A percentile compares a stretch with the other conserved stretches of the same genome.
These are phyloP conservation scores for Cytospora piceae DNA, from an alignment of 2,329 filamentous ascomycete genomes.

Conservation along the genomic window DNA sequence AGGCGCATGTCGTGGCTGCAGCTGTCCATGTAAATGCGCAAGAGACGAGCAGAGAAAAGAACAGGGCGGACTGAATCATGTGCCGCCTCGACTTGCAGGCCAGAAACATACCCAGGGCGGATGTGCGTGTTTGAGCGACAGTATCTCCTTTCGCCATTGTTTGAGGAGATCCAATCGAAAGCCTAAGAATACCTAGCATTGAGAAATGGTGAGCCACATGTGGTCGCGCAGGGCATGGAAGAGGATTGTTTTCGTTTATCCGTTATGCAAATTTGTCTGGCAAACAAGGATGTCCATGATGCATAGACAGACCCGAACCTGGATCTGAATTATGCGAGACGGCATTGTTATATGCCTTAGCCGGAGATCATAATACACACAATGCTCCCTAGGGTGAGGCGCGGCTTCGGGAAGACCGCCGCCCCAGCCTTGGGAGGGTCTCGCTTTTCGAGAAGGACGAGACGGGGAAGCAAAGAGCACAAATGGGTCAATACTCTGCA, in stretches of 20 bases:
- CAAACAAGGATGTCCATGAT: slow-evolving; percentile 10
- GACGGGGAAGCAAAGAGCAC: slow-evolving; percentile 15
- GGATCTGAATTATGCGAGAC: slow-evolving; percentile 18
- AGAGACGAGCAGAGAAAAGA: slow-evolving; percentile 7
- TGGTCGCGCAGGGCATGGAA: not conserved
- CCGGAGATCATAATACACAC: slow-evolving; percentile 26
- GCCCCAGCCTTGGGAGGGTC: slow-evolving; percentile 17
- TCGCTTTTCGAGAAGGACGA: slow-evolving; percentile 22
- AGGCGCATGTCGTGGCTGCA: slow-evolving; percentile 8
- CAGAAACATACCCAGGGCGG: not conserved
- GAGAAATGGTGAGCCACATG: not conserved
- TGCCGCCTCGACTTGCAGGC: slow-evolving; percentile 8
- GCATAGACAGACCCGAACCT: slow-evolving; percentile 15
- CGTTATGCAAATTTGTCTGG: not conserved
- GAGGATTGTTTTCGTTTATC: not conserved
- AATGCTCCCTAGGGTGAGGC: slow-evolving; percentile 6
- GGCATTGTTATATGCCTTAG: slow-evolving; percentile 12
- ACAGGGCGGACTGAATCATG: slow-evolving; percentile 4
- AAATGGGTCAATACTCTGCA: slow-evolving; percentile 13
- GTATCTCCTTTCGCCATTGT: not conserved
- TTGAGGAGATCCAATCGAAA: not conserved
- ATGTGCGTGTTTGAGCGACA: not conserved
- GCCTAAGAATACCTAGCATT: not conserved
- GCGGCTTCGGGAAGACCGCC: slow-evolving; percentile 28
- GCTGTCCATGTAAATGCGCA: slow-evolving; percentile 13